phyloP scores from a whole-genome alignment of 352 stramenopile genomes.

The Phytophthora cryptogea region DNA sequence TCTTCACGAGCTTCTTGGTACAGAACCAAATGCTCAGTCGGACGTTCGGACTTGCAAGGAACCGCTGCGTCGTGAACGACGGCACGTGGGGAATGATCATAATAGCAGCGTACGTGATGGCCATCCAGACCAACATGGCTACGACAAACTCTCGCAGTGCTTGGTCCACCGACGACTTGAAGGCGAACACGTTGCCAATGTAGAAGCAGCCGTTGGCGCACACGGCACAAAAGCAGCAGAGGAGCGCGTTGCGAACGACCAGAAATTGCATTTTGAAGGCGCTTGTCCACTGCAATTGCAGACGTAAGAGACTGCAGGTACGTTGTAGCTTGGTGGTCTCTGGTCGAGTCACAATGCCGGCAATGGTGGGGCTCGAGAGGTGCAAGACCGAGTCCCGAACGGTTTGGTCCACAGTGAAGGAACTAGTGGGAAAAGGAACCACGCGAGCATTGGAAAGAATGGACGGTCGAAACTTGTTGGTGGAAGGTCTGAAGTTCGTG shows the following conservation, averaged over 20 bases:
- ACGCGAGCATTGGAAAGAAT: conserved; percentile 20
- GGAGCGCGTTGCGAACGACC: conserved; percentile 28
- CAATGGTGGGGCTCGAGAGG: conserved; percentile 8
- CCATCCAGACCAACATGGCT: conserved; percentile 35
- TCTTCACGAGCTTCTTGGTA: conserved; percentile 22
- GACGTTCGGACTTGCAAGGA: conserved; percentile 9
- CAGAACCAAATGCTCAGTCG: conserved; percentile 23
- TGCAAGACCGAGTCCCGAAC: not conserved
- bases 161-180: conserved; percentile 29
- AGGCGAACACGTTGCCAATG: conserved; percentile 32
- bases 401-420: not conserved
- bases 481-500: not conserved
- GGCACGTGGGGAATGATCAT: conserved; percentile 22
- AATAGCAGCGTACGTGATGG: conserved; percentile 21
- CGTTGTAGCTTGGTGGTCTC: conserved; percentile 10
- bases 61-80: conserved; percentile 19
- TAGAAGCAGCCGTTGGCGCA: conserved; percentile 36
- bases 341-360: not conserved
- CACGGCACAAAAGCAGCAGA: conserved; percentile 24
- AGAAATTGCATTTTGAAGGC: conserved; percentile 17
- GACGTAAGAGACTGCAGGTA: conserved; percentile 19
- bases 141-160: conserved; percentile 32
- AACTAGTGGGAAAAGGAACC: not conserved
- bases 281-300: conserved; percentile 18
- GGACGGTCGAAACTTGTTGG: not conserved